Evolutionary conservation across 371 early-diverging fungal species (phyloP).

Genomic region (Modicella reniformis): DNA sequence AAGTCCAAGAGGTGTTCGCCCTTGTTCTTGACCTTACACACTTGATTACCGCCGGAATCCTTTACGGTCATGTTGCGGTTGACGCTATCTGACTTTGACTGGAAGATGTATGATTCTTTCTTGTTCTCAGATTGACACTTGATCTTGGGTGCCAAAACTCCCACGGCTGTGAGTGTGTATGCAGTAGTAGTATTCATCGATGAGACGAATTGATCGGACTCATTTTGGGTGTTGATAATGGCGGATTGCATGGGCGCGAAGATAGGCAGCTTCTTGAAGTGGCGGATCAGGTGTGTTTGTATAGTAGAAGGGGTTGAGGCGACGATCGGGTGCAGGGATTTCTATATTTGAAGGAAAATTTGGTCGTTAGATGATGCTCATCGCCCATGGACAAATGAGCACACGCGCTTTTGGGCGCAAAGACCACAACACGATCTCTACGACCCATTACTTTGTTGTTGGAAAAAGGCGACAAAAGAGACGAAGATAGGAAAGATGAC

Average conservation of each 20-base stretch:
- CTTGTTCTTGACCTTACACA: constrained; percentile 53
- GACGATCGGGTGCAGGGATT: constrained; percentile 13
- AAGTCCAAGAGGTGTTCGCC: constrained; percentile 53
- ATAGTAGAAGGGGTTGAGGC: background rate
- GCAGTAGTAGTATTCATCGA: constrained; percentile 37
- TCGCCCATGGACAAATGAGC: too few relatives aligned
- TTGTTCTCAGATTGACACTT: constrained; percentile 49
- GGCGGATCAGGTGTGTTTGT: constrained; percentile 20
- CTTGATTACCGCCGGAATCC: constrained; percentile 37
- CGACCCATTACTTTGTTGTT: constrained; percentile 37
- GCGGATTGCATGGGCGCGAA: constrained; percentile 21
- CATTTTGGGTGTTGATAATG: constrained; percentile 28
- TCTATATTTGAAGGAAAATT: constrained; percentile 8
- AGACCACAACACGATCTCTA: background rate
- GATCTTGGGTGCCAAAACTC: constrained; percentile 48
- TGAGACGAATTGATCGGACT: constrained; percentile 18
- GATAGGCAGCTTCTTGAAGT: constrained; percentile 28
- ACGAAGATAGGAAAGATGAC: constrained; percentile 20
- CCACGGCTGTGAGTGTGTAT: constrained; percentile 39
- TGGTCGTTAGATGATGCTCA: too few relatives aligned
- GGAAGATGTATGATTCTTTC: constrained; percentile 49
- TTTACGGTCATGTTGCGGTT: constrained; percentile 49
- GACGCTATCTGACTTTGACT: constrained; percentile 39
- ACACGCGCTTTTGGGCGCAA: background rate
- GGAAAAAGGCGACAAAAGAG: constrained; percentile 17